A percentile compares a stretch with the other conserved stretches of the same genome.
These are phyloP conservation scores for Rhodotorula sp. DNA, from an alignment of 1,284 basidiomycete genomes.

Conservation along the genomic window DNA sequence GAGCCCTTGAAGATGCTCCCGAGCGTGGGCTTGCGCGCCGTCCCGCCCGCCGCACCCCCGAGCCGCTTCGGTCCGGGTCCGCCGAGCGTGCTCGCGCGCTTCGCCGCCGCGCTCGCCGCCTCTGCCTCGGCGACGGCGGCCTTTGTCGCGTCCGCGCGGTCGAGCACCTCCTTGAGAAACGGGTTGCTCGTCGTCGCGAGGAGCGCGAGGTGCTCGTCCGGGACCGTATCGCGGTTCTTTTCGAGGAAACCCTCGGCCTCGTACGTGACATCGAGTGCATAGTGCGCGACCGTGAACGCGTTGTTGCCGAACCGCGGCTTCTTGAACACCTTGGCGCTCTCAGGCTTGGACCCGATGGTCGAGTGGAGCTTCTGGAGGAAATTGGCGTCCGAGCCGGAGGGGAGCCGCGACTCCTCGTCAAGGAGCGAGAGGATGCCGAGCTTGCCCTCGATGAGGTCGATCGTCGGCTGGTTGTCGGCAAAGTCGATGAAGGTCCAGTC, in stretches of 20 bases:
- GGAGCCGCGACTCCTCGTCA: constrained; percentile 97
- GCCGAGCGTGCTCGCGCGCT: constrained; percentile 76
- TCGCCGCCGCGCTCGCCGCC: constrained; percentile 37
- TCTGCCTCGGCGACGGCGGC: constrained; percentile 46
- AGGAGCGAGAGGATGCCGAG: constrained; percentile 91
- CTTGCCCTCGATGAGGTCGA: constrained; percentile 97
- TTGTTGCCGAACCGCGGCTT: constrained; percentile 97
- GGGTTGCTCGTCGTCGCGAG: constrained; percentile 82
- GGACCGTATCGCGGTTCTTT: constrained; percentile 98
- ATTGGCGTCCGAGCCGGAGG: constrained; percentile 87
- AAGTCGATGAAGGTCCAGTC: constrained; percentile 99
- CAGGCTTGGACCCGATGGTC: constrained; percentile 76
- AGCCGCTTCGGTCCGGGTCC: constrained; percentile 24
- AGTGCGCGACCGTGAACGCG: constrained; percentile 97
- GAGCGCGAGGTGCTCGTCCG: constrained; percentile 92
- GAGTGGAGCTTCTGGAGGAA: constrained; percentile 92
- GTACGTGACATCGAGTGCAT: constrained; percentile 97
- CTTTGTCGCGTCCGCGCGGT: constrained; percentile 75
- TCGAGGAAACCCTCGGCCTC: constrained; percentile 98
- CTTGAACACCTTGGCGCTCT: constrained; percentile 89
- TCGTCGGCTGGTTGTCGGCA: constrained; percentile 96
- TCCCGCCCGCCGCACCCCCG: constrained; percentile 56
- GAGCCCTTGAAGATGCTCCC: constrained; percentile 99
- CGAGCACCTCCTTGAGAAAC: constrained; percentile 93
- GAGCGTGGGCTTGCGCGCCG: constrained; percentile 87